These are phyloP conservation scores for Fusarium chuoi DNA, from an alignment of 2,329 filamentous ascomycete genomes.

Conservation along the genomic window DNA sequence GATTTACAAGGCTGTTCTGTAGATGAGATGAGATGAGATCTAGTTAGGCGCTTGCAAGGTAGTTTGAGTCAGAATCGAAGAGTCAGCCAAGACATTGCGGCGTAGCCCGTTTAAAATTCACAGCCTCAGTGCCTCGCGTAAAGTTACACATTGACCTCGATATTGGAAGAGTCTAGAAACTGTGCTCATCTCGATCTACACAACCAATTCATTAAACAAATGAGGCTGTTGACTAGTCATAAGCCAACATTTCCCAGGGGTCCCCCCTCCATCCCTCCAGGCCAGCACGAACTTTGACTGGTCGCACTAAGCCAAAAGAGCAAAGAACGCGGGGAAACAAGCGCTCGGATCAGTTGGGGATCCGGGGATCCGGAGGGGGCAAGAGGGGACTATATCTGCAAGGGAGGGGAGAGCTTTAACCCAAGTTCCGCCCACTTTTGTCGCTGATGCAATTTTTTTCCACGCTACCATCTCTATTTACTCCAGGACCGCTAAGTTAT, in stretches of 20 bases:
- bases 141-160: background rate
- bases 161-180: background rate
- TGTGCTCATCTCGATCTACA: background rate
- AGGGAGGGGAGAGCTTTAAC: background rate
- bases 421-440: background rate
- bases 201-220: background rate
- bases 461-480: background rate
- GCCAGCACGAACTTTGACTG: background rate
- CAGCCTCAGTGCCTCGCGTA: background rate
- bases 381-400: background rate
- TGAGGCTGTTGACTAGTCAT: background rate
- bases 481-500: too few relatives aligned
- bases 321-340: conserved; percentile 23
- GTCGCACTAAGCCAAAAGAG: conserved; percentile 7
- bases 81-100: background rate
- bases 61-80: background rate
- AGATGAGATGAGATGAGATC: background rate
- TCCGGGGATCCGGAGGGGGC: conserved; percentile 23
- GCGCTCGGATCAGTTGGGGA: conserved; percentile 2
- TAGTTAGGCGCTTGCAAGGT: too few relatives aligned
- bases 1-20: conserved; percentile 48
- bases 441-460: background rate
- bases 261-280: background rate
- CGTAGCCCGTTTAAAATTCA: background rate
- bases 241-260: background rate